Evolutionary conservation across 768 basidiomycete genomes (phyloP).

Genomic region (Rhodotorula babjevae): DNA sequence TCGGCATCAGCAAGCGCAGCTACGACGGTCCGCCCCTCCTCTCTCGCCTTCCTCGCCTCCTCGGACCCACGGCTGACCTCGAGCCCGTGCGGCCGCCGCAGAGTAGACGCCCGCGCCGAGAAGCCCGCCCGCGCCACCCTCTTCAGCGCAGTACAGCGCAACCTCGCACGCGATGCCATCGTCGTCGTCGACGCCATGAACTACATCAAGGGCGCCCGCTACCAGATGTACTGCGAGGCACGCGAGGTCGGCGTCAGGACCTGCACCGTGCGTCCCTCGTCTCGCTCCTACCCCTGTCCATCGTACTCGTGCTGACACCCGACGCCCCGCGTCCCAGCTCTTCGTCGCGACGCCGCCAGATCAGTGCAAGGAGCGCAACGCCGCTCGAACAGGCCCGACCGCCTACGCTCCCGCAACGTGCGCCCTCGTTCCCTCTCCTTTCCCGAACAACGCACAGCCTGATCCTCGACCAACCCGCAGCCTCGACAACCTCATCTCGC

Average conservation of each 20-base stretch:
- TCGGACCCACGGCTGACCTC: background rate
- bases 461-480: slow-evolving; percentile 48
- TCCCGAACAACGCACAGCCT: background rate
- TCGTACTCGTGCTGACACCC: background rate
- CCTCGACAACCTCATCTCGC: slow-evolving; percentile 74
- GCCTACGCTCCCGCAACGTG: slow-evolving; percentile 71
- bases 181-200: slow-evolving; percentile 87
- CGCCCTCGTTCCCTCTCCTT: slow-evolving; percentile 42
- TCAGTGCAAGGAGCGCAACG: slow-evolving; percentile 73
- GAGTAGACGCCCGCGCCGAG: slow-evolving; percentile 64
- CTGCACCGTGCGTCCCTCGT: slow-evolving; percentile 65
- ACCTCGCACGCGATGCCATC: slow-evolving; percentile 66
- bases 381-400: slow-evolving; percentile 51
- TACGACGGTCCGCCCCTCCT: slow-evolving; percentile 38
- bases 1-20: slow-evolving; percentile 24
- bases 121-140: slow-evolving; percentile 80
- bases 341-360: slow-evolving; percentile 58
- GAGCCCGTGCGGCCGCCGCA: slow-evolving; percentile 43
- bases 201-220: slow-evolving; percentile 97
- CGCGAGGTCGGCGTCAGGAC: slow-evolving; percentile 77
- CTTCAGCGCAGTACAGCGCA: slow-evolving; percentile 74
- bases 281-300: background rate
- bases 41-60: background rate
- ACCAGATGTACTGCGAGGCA: slow-evolving; percentile 95
- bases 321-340: slow-evolving; percentile 41